Base-by-base conservation (phyloP, 495 filamentous ascomycete species). In the Penicillium maclennaniae region DNA sequence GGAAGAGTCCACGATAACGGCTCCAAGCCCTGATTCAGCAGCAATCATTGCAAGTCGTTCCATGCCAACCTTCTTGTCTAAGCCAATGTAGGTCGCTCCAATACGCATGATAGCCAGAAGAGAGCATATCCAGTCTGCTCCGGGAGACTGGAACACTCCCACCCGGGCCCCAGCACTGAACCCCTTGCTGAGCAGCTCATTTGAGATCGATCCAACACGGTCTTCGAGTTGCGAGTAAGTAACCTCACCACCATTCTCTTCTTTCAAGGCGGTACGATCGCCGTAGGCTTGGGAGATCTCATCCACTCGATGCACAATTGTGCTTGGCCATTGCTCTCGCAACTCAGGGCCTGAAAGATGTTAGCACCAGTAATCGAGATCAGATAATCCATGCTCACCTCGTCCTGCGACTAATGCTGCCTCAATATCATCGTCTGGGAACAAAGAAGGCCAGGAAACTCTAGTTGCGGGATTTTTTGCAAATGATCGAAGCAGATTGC, bases 31-130 rank as follows among this genome's bases (percentile, higher is more conserved):
- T 15, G 58, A 62, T 34, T 67, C 64, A 6, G 52, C 16, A 6
- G 59, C 60, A 15, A 77, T 59, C 10, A 56, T 43, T 1, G 60
- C 55, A 1, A 76, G 63, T 2, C 75, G 66, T 1, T 56, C 37
- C 7, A 67, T 47, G 7, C 69, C 60, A 6, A 64, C 70, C n/a
- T 68, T 60, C 4, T 68, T 62, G 40, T 85, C 81, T 5, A 87
- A 50, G 0, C 83, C 82, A 2, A 84, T 59, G 48, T 83, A 85
- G 2, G 72, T 53, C 4, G 58, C 73, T 0, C 80, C 82, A 27
- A 79, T 19, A 0, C 71, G 65, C 54, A 77, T 44, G 39, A 84
- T 76, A 7, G 79, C 82, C 0, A 85, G 69, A 23, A 84, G 50
- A 0, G 80, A 81, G 17, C 60, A 72, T 12, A 79, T 58, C 73